Conservation (phyloP, 345 rosid genomes). For the Syzygium jambos region DNA sequence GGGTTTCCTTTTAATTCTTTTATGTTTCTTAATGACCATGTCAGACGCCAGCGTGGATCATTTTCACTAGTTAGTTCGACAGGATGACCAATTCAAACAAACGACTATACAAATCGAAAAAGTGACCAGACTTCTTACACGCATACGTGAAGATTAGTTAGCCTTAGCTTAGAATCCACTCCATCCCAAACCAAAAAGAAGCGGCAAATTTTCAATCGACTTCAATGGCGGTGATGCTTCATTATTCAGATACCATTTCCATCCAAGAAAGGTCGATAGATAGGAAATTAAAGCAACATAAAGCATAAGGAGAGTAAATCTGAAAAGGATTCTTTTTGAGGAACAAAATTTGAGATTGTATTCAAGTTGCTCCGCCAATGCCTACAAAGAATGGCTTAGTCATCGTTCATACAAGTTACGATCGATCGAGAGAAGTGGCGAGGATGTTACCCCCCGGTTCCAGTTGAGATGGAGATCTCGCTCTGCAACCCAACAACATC, state of each 20-base stretch:
- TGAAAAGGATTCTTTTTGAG: not conserved
- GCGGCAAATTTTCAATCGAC: not conserved
- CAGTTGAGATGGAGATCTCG: not conserved
- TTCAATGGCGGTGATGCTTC: not conserved
- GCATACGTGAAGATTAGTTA: not conserved
- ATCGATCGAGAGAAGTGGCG: not conserved
- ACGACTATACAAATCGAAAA: not conserved
- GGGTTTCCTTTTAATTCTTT: not conserved
- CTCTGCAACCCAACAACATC: not conserved
- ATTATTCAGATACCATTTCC: not conserved
- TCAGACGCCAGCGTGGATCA: not conserved
- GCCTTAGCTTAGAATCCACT: not conserved
- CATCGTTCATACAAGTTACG: not conserved
- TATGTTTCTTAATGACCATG: not conserved
- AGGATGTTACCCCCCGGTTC: not conserved
- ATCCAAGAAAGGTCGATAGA: not conserved
- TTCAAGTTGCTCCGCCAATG: not conserved
- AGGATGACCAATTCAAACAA: not conserved
- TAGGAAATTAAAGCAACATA: not conserved
- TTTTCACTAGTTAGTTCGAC: not conserved
- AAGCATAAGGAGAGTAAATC: not conserved
- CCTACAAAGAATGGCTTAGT: not conserved
- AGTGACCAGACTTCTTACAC: not conserved
- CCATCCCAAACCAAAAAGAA: not conserved
- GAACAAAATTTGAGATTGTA: not conserved